Evolutionary conservation across 2,329 filamentous ascomycete genomes (phyloP).

Genomic region (Clonostachys sp.): DNA sequence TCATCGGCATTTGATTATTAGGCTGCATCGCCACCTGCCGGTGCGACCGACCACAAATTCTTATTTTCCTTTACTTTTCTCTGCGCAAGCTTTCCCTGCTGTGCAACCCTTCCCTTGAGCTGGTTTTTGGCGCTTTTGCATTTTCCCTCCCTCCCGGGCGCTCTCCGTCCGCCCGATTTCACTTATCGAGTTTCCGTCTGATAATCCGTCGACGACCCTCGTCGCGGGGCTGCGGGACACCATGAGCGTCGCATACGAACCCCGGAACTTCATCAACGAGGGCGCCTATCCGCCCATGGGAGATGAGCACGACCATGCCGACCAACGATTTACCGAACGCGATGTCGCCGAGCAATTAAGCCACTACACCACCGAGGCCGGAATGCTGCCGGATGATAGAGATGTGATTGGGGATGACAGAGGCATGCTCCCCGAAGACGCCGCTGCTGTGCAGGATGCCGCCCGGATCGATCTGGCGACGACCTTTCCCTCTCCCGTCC

Average conservation of each 20-base stretch:
- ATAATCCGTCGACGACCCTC: not conserved
- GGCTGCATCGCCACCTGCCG: not conserved
- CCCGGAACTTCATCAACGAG: slow-evolving; percentile 41
- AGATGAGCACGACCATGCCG: slow-evolving; percentile 34
- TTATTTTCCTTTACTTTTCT: no score
- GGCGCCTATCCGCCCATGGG: slow-evolving; percentile 41
- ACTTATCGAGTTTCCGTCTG: not conserved
- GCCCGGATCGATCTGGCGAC: slow-evolving; percentile 27
- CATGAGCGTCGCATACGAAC: slow-evolving; percentile 50
- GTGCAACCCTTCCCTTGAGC: no score
- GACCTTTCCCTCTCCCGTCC: slow-evolving; percentile 26
- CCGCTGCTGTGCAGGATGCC: slow-evolving; percentile 30
- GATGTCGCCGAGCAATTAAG: slow-evolving; percentile 36
- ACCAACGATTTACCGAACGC: slow-evolving; percentile 35
- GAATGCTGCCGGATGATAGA: slow-evolving; percentile 29
- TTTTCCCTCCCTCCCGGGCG: not conserved
- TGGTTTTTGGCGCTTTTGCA: not conserved
- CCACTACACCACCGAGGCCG: slow-evolving; percentile 33
- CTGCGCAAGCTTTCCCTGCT: no score
- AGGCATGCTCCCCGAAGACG: slow-evolving; percentile 19
- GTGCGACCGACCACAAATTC: not conserved
- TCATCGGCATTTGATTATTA: not conserved
- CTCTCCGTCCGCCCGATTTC: not conserved
- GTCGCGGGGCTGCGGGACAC: slow-evolving; percentile 11
- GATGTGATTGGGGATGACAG: slow-evolving; percentile 26